Conservation (phyloP, 495 filamentous ascomycete species). For the Platismatia glauca region DNA sequence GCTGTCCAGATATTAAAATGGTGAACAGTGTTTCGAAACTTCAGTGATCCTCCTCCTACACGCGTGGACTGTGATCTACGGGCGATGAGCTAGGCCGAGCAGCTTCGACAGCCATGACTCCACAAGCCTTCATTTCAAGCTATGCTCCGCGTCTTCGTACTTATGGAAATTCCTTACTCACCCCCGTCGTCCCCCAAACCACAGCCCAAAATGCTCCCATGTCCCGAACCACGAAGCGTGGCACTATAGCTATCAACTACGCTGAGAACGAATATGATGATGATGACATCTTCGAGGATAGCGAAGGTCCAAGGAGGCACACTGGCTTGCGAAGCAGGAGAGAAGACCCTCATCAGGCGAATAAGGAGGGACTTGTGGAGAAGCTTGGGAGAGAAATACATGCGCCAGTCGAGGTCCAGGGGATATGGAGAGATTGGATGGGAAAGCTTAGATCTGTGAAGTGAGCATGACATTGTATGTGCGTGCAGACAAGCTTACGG, state of each 20-base stretch:
- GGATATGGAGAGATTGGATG: conserved; percentile 94
- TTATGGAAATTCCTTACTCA: conserved; percentile 87
- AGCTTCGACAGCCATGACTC: conserved; percentile 35
- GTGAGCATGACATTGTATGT: conserved; percentile 20
- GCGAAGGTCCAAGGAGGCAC: conserved; percentile 64
- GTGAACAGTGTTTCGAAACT: not conserved
- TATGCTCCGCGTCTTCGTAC: conserved; percentile 86
- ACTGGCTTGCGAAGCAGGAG: conserved; percentile 77
- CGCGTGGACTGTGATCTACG: not conserved
- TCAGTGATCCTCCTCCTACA: conserved; percentile 10
- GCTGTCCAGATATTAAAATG: not conserved
- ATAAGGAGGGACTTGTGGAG: conserved; percentile 51
- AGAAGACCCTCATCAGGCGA: conserved; percentile 57
- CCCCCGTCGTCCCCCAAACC: conserved; percentile 67
- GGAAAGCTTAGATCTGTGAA: conserved; percentile 55
- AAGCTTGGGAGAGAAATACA: conserved; percentile 78
- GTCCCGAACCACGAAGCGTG: conserved; percentile 87
- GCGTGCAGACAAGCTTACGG: conserved; percentile 5
- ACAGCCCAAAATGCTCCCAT: conserved; percentile 53
- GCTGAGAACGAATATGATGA: conserved; percentile 94
- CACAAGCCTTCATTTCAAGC: conserved; percentile 80
- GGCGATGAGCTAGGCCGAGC: conserved; percentile 13
- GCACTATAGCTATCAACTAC: conserved; percentile 93
- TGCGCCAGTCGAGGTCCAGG: conserved; percentile 74
- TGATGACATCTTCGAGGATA: conserved; percentile 79